Base-by-base conservation (phyloP, 2,329 filamentous ascomycete species). In the Curvularia eragrostidis region DNA sequence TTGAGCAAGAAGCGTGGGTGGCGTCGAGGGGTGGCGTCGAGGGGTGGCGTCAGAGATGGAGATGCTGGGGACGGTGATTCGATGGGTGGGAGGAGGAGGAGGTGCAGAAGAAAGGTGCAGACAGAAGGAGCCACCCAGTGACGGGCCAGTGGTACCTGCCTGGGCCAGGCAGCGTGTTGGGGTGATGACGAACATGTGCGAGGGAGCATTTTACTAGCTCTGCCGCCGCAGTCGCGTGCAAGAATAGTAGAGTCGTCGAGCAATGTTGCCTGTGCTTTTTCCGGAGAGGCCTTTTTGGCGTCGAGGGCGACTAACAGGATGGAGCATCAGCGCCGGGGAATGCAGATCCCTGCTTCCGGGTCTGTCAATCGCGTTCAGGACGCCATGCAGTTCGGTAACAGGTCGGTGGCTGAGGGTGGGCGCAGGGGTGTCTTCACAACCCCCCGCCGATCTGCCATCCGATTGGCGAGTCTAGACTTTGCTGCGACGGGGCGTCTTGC, bases 201-300 rank as follows among this genome's bases (percentile, higher is more conserved):
- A 63, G 57, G 64, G 53, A 49, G 52, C 54, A 65, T 66, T 74
- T 74, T 70, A 64, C 68, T 74, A 75, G 71, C 66, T 72, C 64
- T 68, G 65, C 71, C 73, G 73, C 73, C 68, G 65, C 59, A 72
- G 66, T 71, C 73, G 73, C 73, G 67, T 69, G 69, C 62, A 65
- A 64, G 64, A 64, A 54, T 48, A 48, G 44, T 21, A 57, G 51
- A 4, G 18, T 41, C 13, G 39, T 28, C 23, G 15, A 54, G 48
- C 49, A 52, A 52, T 54, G 59, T 58, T 55, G 61, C 56, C 44
- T 52, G 54, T 64, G 61, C 47, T 50, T 46, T 50, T 46, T 56
- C 26, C 43, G 64, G 53, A 65, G 66, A 67, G 63, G 42, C 44
- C 48, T 61, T 58, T 56, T 23, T 24, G 21, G 10, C 39, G 15